Evolutionary conservation across 768 basidiomycete species (phyloP), one percentile per base, ranked within the genome.

Genomic region (Arthromyces matolae): DNA sequence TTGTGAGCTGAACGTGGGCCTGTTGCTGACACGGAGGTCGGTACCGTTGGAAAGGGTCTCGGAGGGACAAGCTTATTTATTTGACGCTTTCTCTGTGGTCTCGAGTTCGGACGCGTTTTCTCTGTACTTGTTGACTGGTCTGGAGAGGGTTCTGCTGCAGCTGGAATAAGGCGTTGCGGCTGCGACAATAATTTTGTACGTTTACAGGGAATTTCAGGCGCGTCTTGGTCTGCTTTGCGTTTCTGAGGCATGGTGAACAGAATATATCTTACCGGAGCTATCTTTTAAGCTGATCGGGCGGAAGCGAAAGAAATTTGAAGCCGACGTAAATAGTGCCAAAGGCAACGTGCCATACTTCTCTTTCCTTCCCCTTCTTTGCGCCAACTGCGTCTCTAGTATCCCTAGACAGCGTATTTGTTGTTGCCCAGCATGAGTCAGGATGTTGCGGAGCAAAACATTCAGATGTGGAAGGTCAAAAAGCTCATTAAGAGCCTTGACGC

Each of bases 391-490:
- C 44, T 58, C 57, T 59, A 60, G 62, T 63, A 42, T 47, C 47
- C 57, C 55, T 60, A 65, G 58, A 54, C 64, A 64, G 60, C 57
- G 50, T 55, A 59, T 56, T 60, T 56, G 56, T 64, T 59, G 58
- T 67, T 56, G 64, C 66, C 68, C 76, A 84, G 64, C 59, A 89
- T 88, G 86, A 86, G 80, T 77, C 84, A 84, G 72, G 88, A 89
- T 66, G 69, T 69, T 55, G 91, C 91, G 65, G 92, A 94, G 73
- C 89, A 93, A 73, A 94, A 93, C 66, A 94, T 93, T 64, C 89
- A 92, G 78, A 89, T 93, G 84, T 89, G 90, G 94, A 93, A 96
- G 74, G 86, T 95, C 71, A 93, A 94, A 77, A 97, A 96, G 75
- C 89, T 98, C 72, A 93, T 99, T 76, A 93, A 93, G 80, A 93